These are phyloP conservation scores for Apiospora arundinis DNA, from an alignment of 2,329 filamentous ascomycete species.

Conservation along the genomic window DNA sequence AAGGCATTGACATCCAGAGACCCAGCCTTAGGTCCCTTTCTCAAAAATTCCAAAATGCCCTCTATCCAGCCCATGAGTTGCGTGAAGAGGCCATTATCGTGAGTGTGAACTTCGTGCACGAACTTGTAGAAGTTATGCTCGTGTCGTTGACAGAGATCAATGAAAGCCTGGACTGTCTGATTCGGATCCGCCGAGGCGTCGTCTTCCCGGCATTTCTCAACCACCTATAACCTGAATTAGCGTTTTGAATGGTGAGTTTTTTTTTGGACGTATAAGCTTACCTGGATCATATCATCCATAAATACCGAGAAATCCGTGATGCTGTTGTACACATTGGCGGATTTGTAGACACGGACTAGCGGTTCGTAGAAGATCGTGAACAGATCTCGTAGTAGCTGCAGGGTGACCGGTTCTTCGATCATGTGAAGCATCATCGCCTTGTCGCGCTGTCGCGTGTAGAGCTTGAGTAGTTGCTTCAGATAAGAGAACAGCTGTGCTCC, in stretches of 20 bases:
- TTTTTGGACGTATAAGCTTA: slow-evolving; percentile 43
- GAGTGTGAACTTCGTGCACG: slow-evolving; percentile 94
- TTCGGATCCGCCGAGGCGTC: slow-evolving; percentile 96
- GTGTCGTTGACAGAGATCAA: slow-evolving; percentile 92
- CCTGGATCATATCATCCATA: slow-evolving; percentile 88
- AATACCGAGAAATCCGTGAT: slow-evolving; percentile 96
- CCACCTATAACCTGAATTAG: slow-evolving; percentile 52
- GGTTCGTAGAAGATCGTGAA: slow-evolving; percentile 99
- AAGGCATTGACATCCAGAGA: slow-evolving; percentile 94
- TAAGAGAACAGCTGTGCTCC: slow-evolving; percentile 93
- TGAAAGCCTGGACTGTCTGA: slow-evolving; percentile 97
- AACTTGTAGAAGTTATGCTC: slow-evolving; percentile 99
- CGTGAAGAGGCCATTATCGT: slow-evolving; percentile 95
- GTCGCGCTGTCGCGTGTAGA: slow-evolving; percentile 88
- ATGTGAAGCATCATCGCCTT: slow-evolving; percentile 97
- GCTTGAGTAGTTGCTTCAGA: slow-evolving; percentile 91
- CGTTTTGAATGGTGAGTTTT: not conserved
- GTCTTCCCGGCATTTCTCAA: slow-evolving; percentile 69
- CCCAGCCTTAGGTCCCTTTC: slow-evolving; percentile 83
- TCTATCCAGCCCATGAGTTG: slow-evolving; percentile 98
- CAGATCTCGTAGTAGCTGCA: slow-evolving; percentile 93
- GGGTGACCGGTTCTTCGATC: slow-evolving; percentile 95
- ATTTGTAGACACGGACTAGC: slow-evolving; percentile 96
- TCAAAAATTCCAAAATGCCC: slow-evolving; percentile 89
- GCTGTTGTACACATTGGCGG: slow-evolving; percentile 95